Percentiles rank a stretch among this genome's conserved stretches.
These are phyloP conservation scores for Cadophora luteo-olivacea DNA, from an alignment of 2,329 filamentous ascomycete species.

Conservation along the genomic window DNA sequence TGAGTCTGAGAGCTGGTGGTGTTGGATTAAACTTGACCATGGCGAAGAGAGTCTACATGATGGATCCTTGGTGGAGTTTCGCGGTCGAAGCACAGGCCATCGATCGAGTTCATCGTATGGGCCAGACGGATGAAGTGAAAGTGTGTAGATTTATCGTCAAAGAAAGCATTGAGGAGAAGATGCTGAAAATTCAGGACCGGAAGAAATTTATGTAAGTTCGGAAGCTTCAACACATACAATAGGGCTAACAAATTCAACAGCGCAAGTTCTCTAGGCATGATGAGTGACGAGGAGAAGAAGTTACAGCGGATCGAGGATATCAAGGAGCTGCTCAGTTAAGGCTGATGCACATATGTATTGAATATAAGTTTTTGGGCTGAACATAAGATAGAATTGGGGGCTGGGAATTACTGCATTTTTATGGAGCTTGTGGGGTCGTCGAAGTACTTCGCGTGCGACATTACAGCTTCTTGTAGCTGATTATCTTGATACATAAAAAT, in stretches of 20 bases:
- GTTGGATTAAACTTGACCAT: constrained; percentile 92
- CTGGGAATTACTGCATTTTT: neutral
- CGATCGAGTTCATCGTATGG: constrained; percentile 96
- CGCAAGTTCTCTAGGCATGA: constrained; percentile 93
- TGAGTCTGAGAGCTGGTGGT: constrained; percentile 88
- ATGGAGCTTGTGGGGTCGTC: neutral
- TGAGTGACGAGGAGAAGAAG: constrained; percentile 92
- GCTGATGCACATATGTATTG: neutral
- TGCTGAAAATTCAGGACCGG: constrained; percentile 90
- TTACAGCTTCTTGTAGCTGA: neutral
- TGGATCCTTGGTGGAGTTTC: constrained; percentile 99
- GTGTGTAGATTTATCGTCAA: constrained; percentile 90
- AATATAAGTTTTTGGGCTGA: neutral
- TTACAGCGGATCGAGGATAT: constrained; percentile 92
- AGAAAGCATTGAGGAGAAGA: constrained; percentile 92
- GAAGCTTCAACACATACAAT: constrained; percentile 22
- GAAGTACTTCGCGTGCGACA: neutral
- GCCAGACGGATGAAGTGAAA: constrained; percentile 83
- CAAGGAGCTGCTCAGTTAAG: constrained; percentile 72
- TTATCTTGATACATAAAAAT: neutral
- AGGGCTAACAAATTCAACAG: constrained; percentile 53
- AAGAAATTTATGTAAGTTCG: constrained; percentile 90
- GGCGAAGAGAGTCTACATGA: constrained; percentile 93
- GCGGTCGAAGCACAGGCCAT: constrained; percentile 97
- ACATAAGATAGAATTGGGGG: neutral